Conservation (phyloP, 192 early-diverging fungal species). For the Diversispora epigaea region DNA sequence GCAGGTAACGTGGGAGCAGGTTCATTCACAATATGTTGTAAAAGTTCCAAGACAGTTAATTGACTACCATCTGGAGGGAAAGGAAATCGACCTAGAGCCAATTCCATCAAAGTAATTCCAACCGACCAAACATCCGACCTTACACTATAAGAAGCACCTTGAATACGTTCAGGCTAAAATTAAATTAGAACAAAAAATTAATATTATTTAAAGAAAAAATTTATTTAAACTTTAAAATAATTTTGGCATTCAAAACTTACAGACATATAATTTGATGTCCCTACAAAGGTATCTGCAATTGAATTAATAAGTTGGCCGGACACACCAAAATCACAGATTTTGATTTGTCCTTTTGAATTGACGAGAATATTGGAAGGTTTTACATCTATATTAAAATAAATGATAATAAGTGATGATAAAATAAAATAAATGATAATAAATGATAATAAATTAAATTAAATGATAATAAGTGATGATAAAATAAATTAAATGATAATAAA, state of each 20-base stretch:
- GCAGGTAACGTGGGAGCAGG: constrained; percentile 76
- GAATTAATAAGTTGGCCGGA: constrained; percentile 84
- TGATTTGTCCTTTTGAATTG: constrained; percentile 76
- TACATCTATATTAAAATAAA: constrained; percentile 53
- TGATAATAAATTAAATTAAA: no score
- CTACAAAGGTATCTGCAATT: constrained; percentile 83
- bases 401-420: no score
- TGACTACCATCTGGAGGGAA: constrained; percentile 66
- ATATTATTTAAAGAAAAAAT: not conserved
- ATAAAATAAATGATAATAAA: no score
- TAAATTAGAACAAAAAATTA: not conserved
- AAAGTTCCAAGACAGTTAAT: constrained; percentile 85
- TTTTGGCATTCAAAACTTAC: constrained; percentile 43
- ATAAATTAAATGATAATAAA: no score
- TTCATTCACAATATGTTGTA: constrained; percentile 90
- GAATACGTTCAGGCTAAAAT: constrained; percentile 72
- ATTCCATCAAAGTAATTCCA: constrained; percentile 79
- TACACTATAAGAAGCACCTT: constrained; percentile 74
- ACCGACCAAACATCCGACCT: constrained; percentile 83
- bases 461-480: no score
- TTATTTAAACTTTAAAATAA: not conserved
- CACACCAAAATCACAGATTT: constrained; percentile 90
- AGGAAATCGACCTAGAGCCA: constrained; percentile 74
- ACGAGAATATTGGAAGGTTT: constrained; percentile 88
- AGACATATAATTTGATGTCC: constrained; percentile 82